Evolutionary conservation across 441 rosid genomes (phyloP).

Genomic region (Theobroma grandiflorum): DNA sequence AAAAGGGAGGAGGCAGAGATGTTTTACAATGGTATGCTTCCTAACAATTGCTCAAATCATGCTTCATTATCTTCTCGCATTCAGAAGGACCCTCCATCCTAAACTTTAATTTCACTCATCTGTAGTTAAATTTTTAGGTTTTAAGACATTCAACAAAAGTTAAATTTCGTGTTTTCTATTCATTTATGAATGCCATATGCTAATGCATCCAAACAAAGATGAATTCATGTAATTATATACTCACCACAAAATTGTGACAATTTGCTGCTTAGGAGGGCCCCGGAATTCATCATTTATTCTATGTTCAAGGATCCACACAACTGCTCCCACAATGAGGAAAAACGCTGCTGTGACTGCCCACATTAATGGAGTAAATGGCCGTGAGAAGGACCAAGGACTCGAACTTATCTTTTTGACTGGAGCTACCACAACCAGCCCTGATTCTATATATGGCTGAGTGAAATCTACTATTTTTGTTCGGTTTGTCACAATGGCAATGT

Average conservation of each 20-base stretch:
- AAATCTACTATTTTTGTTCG: constrained; percentile 84
- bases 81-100: background rate
- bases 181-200: background rate
- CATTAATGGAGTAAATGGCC: constrained; percentile 81
- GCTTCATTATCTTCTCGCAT: background rate
- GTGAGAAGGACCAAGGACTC: constrained; percentile 78
- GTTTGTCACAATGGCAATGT: constrained; percentile 77
- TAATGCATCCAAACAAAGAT: constrained; percentile 22
- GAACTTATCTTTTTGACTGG: constrained; percentile 67
- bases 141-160: constrained; percentile 1
- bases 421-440: constrained; percentile 96
- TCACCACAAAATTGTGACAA: constrained; percentile 85
- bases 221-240: constrained; percentile 32
- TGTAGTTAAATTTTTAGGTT: background rate
- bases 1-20: background rate
- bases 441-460: constrained; percentile 91
- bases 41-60: background rate
- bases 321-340: constrained; percentile 82
- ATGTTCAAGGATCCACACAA: constrained; percentile 96
- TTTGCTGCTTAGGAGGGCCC: constrained; percentile 84
- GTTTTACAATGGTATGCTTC: background rate
- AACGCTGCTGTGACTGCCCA: constrained; percentile 80
- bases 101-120: background rate
- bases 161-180: background rate
- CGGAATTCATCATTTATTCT: constrained; percentile 87